Conservation (phyloP, 495 filamentous ascomycete genomes). For the Podospora fimiseda region DNA sequence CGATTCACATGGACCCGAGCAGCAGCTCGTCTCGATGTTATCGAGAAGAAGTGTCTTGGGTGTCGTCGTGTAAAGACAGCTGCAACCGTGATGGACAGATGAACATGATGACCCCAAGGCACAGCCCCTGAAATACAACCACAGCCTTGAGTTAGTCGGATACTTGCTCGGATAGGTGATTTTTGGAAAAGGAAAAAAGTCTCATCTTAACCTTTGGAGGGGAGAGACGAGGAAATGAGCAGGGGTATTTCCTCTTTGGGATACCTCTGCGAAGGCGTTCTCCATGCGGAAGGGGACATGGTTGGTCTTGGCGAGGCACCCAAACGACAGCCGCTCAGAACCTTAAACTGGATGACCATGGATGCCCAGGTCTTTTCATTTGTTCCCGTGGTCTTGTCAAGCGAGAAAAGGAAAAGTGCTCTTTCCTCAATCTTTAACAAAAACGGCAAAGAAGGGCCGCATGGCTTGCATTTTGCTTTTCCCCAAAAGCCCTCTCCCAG, state of each 20-base stretch:
- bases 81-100: slow-evolving; percentile 1
- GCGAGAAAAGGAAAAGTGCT: not conserved
- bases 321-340: slow-evolving; percentile 10
- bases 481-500: not conserved
- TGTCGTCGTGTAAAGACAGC: not conserved
- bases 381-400: not conserved
- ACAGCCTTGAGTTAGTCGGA: slow-evolving; percentile 13
- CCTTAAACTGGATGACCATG: slow-evolving; percentile 21
- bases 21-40: not conserved
- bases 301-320: slow-evolving; percentile 11
- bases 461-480: slow-evolving; percentile 2
- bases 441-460: not conserved
- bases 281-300: slow-evolving; percentile 6
- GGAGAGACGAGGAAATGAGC: slow-evolving; percentile 1
- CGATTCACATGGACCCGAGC: slow-evolving; percentile 6
- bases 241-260: slow-evolving; percentile 27
- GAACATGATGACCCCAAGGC: slow-evolving; percentile 9
- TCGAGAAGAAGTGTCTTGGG: slow-evolving; percentile 5
- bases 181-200: slow-evolving; percentile 3
- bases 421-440: no score
- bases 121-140: slow-evolving; percentile 18
- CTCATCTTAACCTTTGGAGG: slow-evolving; percentile 9
- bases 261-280: slow-evolving; percentile 27
- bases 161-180: slow-evolving; percentile 5
- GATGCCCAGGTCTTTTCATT: slow-evolving; percentile 7